Evolutionary conservation across 1,284 basidiomycete genomes (phyloP).

Genomic region (Grifola frondosa): DNA sequence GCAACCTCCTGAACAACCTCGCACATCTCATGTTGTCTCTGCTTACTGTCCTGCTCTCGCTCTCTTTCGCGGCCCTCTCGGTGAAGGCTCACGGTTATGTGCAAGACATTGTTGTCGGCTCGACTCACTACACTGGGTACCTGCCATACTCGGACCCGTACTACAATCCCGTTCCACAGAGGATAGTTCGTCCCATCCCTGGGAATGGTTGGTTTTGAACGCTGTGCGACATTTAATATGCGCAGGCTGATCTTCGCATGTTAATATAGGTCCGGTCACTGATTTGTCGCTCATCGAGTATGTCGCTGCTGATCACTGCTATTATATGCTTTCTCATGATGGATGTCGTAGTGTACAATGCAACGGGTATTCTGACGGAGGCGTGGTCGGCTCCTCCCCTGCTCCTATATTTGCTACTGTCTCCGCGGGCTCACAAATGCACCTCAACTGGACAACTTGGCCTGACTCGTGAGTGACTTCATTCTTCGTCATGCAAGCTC

Average conservation of each 20-base stretch:
- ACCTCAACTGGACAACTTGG: conserved; percentile 52
- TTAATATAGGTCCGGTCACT: conserved; percentile 20
- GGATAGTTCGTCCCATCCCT: conserved; percentile 48
- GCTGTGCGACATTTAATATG: background rate
- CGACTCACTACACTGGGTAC: conserved; percentile 34
- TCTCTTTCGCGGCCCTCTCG: conserved; percentile 2
- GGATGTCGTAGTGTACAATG: conserved; percentile 37
- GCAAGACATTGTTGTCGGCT: conserved; percentile 33
- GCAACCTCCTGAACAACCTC: no score
- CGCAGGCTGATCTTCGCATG: background rate
- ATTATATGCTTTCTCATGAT: background rate
- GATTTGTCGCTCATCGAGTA: conserved; percentile 33
- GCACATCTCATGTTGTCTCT: no score
- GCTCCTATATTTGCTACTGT: conserved; percentile 44
- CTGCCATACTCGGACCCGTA: conserved; percentile 40
- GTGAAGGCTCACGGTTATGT: conserved; percentile 36
- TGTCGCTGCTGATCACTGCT: conserved; percentile 2
- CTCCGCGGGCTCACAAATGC: conserved; percentile 42
- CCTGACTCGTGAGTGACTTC: conserved; percentile 38
- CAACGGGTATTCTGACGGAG: conserved; percentile 42
- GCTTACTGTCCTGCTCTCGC: no score
- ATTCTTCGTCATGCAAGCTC: background rate
- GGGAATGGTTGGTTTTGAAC: conserved; percentile 39
- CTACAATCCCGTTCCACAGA: conserved; percentile 38
- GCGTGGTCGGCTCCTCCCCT: conserved; percentile 38